Conservation (phyloP, 73 alveolate genomes). For the Paramecium primaurelia region DNA sequence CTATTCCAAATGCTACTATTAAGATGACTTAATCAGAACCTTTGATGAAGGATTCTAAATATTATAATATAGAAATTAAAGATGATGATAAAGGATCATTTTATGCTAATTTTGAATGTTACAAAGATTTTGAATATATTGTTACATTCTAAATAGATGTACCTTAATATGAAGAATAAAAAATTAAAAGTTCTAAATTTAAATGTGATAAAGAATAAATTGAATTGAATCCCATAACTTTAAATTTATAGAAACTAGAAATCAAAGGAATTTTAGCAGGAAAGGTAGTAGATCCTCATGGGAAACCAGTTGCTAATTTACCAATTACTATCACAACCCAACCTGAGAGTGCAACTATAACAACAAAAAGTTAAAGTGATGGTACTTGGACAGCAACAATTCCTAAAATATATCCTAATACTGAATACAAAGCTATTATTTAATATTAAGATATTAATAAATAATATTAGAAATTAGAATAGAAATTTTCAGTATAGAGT, state of each 20-base stretch:
- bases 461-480: not conserved
- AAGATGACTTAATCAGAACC: not conserved
- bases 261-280: not conserved
- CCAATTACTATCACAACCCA: not conserved
- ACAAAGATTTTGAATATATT: not conserved
- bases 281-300: not conserved
- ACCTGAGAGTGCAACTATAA: not conserved
- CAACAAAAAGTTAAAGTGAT: not conserved
- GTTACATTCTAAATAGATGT: not conserved
- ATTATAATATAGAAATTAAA: not conserved
- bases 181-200: not conserved
- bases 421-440: not conserved
- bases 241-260: not conserved
- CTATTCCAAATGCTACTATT: slow-evolving; percentile 18
- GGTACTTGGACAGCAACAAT: slow-evolving; percentile 1
- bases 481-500: not conserved
- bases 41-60: not conserved
- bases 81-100: slow-evolving; percentile 8
- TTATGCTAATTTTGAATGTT: not conserved
- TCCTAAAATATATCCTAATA: not conserved
- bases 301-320: not conserved
- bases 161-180: not conserved
- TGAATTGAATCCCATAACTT: not conserved
- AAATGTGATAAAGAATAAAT: not conserved
- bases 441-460: not conserved